Conservation (phyloP, 192 early-diverging fungal species). For the Backusella liffmaniae region DNA sequence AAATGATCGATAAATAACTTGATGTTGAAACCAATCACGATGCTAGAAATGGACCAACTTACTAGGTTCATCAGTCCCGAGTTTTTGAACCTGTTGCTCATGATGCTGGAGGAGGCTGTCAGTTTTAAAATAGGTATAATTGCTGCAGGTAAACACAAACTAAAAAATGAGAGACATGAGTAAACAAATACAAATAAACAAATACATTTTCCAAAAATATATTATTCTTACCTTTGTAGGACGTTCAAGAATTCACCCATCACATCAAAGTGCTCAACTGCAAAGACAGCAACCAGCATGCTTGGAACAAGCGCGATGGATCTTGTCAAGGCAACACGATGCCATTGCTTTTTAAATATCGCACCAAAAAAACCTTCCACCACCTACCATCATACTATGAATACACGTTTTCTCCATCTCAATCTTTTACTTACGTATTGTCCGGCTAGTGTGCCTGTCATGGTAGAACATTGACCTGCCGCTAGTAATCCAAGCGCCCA, state of each 20-base stretch:
- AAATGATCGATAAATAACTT: slow-evolving; percentile 43
- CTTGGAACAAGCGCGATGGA: slow-evolving; percentile 64
- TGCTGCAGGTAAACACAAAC: slow-evolving; percentile 63
- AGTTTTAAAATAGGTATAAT: slow-evolving; percentile 64
- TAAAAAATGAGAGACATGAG: not conserved
- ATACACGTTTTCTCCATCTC: not conserved
- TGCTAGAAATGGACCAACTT: slow-evolving; percentile 48
- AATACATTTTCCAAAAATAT: not conserved
- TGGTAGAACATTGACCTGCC: slow-evolving; percentile 82
- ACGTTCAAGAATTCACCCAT: slow-evolving; percentile 71
- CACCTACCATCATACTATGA: slow-evolving; percentile 8
- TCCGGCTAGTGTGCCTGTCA: slow-evolving; percentile 89
- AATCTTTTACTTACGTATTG: slow-evolving; percentile 59
- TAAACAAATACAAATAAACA: not conserved
- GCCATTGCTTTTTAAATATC: slow-evolving; percentile 58
- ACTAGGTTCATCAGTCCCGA: slow-evolving; percentile 25
- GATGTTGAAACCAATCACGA: slow-evolving; percentile 57
- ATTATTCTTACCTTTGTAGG: slow-evolving; percentile 48
- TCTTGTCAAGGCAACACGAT: slow-evolving; percentile 60
- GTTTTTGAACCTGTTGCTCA: slow-evolving; percentile 39
- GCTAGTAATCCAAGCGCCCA: slow-evolving; percentile 83
- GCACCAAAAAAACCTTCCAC: slow-evolving; percentile 82
- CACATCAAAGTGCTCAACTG: slow-evolving; percentile 56
- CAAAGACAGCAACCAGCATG: slow-evolving; percentile 61
- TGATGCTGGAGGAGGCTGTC: slow-evolving; percentile 47